A percentile compares a stretch with the other conserved stretches of the same genome.
Evolutionary conservation across 1,139 yeast genomes (phyloP).

Genomic region (Protomyces macrosporus): DNA sequence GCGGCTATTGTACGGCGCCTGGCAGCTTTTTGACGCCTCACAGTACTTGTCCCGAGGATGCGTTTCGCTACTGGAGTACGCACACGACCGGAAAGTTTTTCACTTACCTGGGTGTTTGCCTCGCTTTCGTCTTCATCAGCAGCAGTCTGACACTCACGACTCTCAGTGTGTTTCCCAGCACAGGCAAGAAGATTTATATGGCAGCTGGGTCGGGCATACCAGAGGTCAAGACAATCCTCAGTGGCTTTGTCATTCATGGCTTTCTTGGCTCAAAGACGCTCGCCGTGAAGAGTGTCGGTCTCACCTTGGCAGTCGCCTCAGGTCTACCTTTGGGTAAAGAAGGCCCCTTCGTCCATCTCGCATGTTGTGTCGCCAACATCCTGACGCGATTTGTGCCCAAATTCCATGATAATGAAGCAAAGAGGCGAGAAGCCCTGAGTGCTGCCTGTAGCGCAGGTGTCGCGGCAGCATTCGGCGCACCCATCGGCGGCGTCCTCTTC

Average conservation of each 20-base stretch:
- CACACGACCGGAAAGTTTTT: neutral
- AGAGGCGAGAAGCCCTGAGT: slow-evolving; percentile 54
- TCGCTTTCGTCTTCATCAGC: neutral
- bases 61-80: slow-evolving; percentile 1
- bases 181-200: slow-evolving; percentile 13
- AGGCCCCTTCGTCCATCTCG: slow-evolving; percentile 65
- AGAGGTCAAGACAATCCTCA: slow-evolving; percentile 49
- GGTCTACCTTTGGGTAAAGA: slow-evolving; percentile 66
- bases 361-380: slow-evolving; percentile 62
- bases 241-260: slow-evolving; percentile 53
- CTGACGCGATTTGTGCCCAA: slow-evolving; percentile 50
- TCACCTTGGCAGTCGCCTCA: slow-evolving; percentile 58
- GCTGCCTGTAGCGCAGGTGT: slow-evolving; percentile 68
- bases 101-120: neutral
- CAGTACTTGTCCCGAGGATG: neutral
- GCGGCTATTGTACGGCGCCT: slow-evolving; percentile 47
- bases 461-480: slow-evolving; percentile 65
- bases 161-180: slow-evolving; percentile 1
- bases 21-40: neutral
- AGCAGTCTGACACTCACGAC: slow-evolving; percentile 12
- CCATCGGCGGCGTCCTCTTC: slow-evolving; percentile 63
- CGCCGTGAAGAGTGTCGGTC: slow-evolving; percentile 48
- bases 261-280: slow-evolving; percentile 55
- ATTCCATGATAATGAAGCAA: slow-evolving; percentile 49
- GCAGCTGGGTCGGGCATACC: slow-evolving; percentile 50